These are phyloP conservation scores for Stipa capillata DNA, from an alignment of 176 grass and related monocot genomes.

Conservation along the genomic window DNA sequence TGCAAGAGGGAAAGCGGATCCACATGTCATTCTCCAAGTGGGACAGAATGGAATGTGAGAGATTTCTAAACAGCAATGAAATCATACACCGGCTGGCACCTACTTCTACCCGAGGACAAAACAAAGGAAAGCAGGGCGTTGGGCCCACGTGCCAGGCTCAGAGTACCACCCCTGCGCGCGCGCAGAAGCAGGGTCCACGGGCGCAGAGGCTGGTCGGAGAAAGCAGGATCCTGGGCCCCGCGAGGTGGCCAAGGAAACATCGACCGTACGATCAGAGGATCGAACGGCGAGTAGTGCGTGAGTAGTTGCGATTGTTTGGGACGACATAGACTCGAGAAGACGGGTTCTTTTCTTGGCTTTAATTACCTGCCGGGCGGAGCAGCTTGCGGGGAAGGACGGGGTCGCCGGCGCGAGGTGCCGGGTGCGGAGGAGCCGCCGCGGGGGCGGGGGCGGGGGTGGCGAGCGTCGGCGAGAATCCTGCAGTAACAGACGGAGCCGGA, in stretches of 20 bases:
- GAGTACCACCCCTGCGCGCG: background rate
- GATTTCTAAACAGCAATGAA: background rate
- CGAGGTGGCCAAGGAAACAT: too few species aligned
- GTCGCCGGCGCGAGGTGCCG: constrained; percentile 11
- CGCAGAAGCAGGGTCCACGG: background rate
- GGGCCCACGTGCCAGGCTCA: background rate
- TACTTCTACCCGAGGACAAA: background rate
- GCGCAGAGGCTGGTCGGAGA: constrained; percentile 24
- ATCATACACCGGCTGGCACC: background rate
- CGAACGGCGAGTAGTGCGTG: background rate
- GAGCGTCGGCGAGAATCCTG: constrained; percentile 35
- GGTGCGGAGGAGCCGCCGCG: constrained; percentile 11
- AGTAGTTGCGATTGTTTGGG: background rate
- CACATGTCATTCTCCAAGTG: background rate
- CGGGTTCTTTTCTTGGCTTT: too few species aligned
- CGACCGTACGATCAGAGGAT: background rate
- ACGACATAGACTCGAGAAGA: too few species aligned
- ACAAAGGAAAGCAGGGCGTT: background rate
- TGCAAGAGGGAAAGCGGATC: background rate
- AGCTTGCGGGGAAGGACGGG: constrained; percentile 26
- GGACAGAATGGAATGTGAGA: constrained; percentile 19
- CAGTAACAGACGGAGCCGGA: background rate
- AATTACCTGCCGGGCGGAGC: constrained; percentile 39
- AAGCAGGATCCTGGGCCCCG: background rate
- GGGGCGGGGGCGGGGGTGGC: background rate